A percentile compares a stretch with the other conserved stretches of the same genome.
Evolutionary conservation across 2,329 filamentous ascomycete species (phyloP).

Genomic region (Fusarium albidum): DNA sequence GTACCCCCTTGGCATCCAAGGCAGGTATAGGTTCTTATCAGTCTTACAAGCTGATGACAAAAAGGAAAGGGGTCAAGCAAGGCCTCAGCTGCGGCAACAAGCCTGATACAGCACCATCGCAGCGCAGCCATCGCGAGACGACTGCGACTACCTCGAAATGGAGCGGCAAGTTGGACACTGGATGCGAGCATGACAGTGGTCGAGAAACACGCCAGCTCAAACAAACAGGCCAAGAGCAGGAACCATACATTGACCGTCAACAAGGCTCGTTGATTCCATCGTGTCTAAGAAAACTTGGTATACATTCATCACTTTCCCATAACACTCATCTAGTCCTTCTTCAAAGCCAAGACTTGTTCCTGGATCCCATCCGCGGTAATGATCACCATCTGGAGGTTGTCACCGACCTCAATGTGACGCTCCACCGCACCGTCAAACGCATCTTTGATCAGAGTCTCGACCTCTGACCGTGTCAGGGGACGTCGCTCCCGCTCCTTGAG

Average conservation of each 20-base stretch:
- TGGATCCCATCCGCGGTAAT: conserved; percentile 89
- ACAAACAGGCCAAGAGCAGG: neutral
- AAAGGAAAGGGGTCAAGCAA: too few relatives aligned
- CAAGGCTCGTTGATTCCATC: conserved; percentile 35
- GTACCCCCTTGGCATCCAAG: too few relatives aligned
- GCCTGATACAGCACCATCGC: too few relatives aligned
- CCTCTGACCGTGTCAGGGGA: conserved; percentile 75
- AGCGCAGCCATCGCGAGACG: too few relatives aligned
- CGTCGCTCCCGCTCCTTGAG: conserved; percentile 75
- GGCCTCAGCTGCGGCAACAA: too few relatives aligned
- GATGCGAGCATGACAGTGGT: neutral
- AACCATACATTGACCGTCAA: neutral
- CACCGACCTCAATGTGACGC: conserved; percentile 98
- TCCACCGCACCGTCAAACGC: conserved; percentile 98
- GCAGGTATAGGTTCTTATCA: too few relatives aligned
- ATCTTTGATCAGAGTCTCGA: conserved; percentile 91
- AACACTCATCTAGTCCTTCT: conserved; percentile 75
- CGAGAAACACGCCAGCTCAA: conserved; percentile 8
- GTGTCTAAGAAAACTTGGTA: conserved; percentile 40
- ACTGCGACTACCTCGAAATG: too few relatives aligned
- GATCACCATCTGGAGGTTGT: conserved; percentile 93
- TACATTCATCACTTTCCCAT: conserved; percentile 41
- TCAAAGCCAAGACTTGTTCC: conserved; percentile 84
- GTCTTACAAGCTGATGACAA: too few relatives aligned
- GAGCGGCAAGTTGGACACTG: too few relatives aligned